Base-by-base conservation (phyloP, 129 eudicot genomes). In the Lonicera japonica region DNA sequence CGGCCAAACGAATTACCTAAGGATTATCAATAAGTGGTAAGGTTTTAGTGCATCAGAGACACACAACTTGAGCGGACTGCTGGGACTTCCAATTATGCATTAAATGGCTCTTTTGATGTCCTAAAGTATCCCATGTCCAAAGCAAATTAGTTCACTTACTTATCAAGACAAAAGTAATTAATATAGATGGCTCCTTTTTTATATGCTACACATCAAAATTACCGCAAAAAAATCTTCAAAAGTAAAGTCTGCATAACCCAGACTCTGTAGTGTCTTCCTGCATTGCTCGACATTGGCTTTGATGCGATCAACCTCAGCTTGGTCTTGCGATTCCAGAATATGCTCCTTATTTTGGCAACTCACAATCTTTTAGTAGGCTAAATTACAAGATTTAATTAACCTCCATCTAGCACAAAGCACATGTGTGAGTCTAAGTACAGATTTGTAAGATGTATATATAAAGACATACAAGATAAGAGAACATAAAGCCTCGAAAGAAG, bases 201-300 rank as follows among this genome's bases (percentile, higher is more conserved):
- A 43, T 8, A 11, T 14, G 2, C 50, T 43, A 11, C 1, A 11
- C 8, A 63, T 58, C 48, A 47, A 68, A 29, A 67, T 76, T 74
- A 91, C 98, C 65, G 79, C 45, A 67, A 91, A 91, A 78, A 91
- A 91, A 71, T 91, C 98, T 84, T 91, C 98, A 78, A 84, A 87
- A 11, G 98, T 91, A 39, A 91, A 91, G 72, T 91, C 98, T 54
- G 86, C 82, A 77, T 87, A 82, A 50, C 98, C 98, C 78, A 91
- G 81, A 75, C 76, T 70, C 66, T 77, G 90, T 61, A 91, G 98
- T 21, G 95, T 91, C 86, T 82, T 82, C 60, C 83, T 70, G 77
- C 98, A 84, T 43, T 87, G 70, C 65, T 86, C 97, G 66, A 90
- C 92, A 70, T 60, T 67, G 54, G 54, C 51, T 66, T 41, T 83